phyloP scores from a whole-genome alignment of 805 yeast species.

The Pichia insulana region DNA sequence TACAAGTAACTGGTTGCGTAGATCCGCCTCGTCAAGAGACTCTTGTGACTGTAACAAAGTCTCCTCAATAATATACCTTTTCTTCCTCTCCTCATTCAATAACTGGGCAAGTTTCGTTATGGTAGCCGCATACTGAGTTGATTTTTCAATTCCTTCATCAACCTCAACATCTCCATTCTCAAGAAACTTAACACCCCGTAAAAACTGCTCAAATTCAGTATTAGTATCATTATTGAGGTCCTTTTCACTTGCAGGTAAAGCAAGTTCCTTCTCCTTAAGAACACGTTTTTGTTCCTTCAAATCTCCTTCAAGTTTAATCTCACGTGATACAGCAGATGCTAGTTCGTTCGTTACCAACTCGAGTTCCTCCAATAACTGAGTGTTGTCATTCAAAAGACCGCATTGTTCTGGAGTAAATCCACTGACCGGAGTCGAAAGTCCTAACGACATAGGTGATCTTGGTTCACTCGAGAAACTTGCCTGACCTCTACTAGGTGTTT shows the following conservation, averaged over 20 bases:
- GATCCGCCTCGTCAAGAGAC: constrained; percentile 45
- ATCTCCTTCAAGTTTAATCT: constrained; percentile 43
- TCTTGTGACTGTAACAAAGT: constrained; percentile 43
- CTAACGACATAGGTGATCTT: constrained; percentile 8
- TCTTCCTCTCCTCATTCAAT: constrained; percentile 54
- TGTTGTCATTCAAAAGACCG: constrained; percentile 52
- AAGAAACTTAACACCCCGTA: constrained; percentile 13
- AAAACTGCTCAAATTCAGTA: background rate
- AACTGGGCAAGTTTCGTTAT: constrained; percentile 48
- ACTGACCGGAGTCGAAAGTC: constrained; percentile 4
- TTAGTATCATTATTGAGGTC: constrained; percentile 1
- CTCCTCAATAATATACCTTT: constrained; percentile 64
- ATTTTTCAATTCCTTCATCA: background rate
- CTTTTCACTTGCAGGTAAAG: background rate
- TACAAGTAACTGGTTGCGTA: constrained; percentile 41
- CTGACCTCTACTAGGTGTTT: background rate
- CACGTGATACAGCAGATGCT: constrained; percentile 64
- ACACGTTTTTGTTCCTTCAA: constrained; percentile 2
- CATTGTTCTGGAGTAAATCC: constrained; percentile 50
- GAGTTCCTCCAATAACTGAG: constrained; percentile 50
- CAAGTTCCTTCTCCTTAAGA: background rate
- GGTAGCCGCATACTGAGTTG: constrained; percentile 31
- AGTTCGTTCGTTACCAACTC: constrained; percentile 63
- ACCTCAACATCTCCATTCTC: constrained; percentile 10
- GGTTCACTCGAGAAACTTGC: constrained; percentile 2